These are phyloP conservation scores for Globisporangium carolinianum DNA, from an alignment of 352 stramenopile genomes.

Conservation along the genomic window DNA sequence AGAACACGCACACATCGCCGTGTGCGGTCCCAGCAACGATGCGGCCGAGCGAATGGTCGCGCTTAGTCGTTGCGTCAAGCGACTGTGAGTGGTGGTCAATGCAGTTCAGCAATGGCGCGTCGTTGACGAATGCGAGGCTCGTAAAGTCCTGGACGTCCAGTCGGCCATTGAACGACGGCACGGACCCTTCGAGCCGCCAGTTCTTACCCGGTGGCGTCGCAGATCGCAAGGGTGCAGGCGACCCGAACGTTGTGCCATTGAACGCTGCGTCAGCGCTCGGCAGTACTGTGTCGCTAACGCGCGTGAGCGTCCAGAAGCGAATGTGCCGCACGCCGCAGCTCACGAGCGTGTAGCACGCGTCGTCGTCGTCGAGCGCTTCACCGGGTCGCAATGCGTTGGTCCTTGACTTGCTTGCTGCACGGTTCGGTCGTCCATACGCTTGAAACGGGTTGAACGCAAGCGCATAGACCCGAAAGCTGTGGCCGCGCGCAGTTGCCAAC, in stretches of 20 bases:
- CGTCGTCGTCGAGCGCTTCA: conserved; percentile 61
- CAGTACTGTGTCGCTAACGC: conserved; percentile 27
- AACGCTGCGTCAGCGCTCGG: conserved; percentile 56
- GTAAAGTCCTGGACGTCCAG: conserved; percentile 72
- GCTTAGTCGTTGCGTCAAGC: conserved; percentile 28
- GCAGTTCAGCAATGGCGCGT: conserved; percentile 49
- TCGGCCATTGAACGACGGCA: conserved; percentile 57
- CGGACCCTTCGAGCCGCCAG: conserved; percentile 71
- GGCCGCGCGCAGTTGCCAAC: conserved; percentile 43
- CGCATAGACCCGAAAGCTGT: conserved; percentile 59
- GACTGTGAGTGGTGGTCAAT: conserved; percentile 47
- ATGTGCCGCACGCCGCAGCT: conserved; percentile 70
- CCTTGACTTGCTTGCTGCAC: conserved; percentile 24
- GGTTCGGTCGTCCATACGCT: conserved; percentile 51
- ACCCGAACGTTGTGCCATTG: conserved; percentile 51
- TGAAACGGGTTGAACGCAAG: conserved; percentile 71
- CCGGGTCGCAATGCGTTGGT: conserved; percentile 18
- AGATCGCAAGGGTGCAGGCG: conserved; percentile 34
- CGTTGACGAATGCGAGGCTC: conserved; percentile 57
- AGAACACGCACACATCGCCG: conserved; percentile 64
- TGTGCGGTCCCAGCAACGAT: conserved; percentile 58
- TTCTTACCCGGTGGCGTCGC: conserved; percentile 52
- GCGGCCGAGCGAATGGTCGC: conserved; percentile 50
- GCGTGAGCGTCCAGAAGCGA: conserved; percentile 66
- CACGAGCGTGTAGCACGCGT: conserved; percentile 65